A percentile compares a stretch with the other conserved stretches of the same genome.
phyloP scores from a whole-genome alignment of 108 stramenopile genomes.

The Cyclotella kingstonii region DNA sequence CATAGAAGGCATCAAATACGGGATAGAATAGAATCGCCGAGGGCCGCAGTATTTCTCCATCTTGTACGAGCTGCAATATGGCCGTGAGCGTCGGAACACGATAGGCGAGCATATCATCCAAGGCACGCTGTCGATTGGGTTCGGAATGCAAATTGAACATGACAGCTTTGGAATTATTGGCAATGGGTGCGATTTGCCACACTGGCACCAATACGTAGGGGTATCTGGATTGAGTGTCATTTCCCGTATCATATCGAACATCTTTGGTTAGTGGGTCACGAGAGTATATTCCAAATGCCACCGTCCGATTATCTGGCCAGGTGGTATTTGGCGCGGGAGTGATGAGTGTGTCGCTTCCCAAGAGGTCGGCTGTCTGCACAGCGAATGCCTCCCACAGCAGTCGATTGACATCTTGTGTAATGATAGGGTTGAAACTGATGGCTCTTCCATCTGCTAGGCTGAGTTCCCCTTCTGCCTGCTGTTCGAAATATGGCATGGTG shows the following conservation, averaged over 20 bases:
- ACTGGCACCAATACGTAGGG: slow-evolving; percentile 49
- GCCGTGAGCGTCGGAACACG: slow-evolving; percentile 20
- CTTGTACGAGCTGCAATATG: slow-evolving; percentile 37
- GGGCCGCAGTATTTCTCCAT: slow-evolving; percentile 18
- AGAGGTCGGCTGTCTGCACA: slow-evolving; percentile 11
- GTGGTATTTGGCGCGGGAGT: slow-evolving; percentile 11
- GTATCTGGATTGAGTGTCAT: slow-evolving; percentile 15
- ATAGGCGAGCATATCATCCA: slow-evolving; percentile 42
- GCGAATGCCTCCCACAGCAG: slow-evolving; percentile 38
- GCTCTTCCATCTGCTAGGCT: slow-evolving; percentile 36
- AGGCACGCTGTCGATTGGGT: slow-evolving; percentile 18
- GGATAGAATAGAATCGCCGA: slow-evolving; percentile 45
- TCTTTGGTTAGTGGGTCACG: slow-evolving; percentile 19
- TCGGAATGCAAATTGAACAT: slow-evolving; percentile 60
- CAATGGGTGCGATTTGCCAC: slow-evolving; percentile 63
- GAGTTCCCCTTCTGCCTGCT: slow-evolving; percentile 37
- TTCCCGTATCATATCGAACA: slow-evolving; percentile 28
- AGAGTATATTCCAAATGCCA: slow-evolving; percentile 47
- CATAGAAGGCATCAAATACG: slow-evolving; percentile 40
- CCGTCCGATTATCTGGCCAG: slow-evolving; percentile 40
- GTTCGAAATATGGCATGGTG: slow-evolving; percentile 53
- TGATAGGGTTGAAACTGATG: slow-evolving; percentile 48
- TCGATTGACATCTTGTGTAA: slow-evolving; percentile 41
- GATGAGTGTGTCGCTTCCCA: slow-evolving; percentile 17
- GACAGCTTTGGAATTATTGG: slow-evolving; percentile 41